Base-by-base conservation (phyloP, 352 stramenopile genomes). In the Phytophthora chlamydospora region DNA sequence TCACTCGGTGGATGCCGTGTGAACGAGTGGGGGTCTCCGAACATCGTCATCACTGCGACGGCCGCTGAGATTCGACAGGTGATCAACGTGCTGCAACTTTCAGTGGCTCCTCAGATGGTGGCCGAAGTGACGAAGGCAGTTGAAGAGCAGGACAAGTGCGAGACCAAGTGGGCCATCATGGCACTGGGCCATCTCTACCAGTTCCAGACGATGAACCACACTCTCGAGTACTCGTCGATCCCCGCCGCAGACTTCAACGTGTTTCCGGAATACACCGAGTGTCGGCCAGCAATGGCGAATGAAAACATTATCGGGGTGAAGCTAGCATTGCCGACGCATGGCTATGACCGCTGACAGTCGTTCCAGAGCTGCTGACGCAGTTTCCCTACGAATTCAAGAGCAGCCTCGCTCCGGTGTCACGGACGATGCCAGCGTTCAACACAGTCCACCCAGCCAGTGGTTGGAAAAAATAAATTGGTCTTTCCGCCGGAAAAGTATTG, bases 191-290 rank as follows among this genome's bases (percentile, higher is more conserved):
- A 44, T 6, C 17, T 68, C 3, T 73, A 58, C 31, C 39, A 56
- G 45, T 70, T 73, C 54, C 66, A 66, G 38, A 48, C 40, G 8
- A 39, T 54, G 3, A 52, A 50, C 13, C 19, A 56, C 32, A 73
- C 47, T 19, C 2, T 40, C 7, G 53, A 69, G 3, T 73, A 66
- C 44, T 69, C 59, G 10, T 62, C 65, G 1, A 58, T 73, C 1
- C 39, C 60, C 4, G 49, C 45, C 1, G 59, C 66, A 2, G 66
- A 69, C 43, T 66, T 66, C 13, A 73, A 41, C 13, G 44, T 67
- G 0, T 74, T 70, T 27, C 60, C 59, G 0, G 65, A 70, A 13
- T 66, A 60, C 33, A 69, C 59, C 4, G 65, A 73, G 11, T 73
- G 58, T 32, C 59, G 65, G n/a, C 45, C 52, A 1, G 19, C 19